phyloP scores from a whole-genome alignment of 805 yeast genomes.

The Kodamaea sagamina region DNA sequence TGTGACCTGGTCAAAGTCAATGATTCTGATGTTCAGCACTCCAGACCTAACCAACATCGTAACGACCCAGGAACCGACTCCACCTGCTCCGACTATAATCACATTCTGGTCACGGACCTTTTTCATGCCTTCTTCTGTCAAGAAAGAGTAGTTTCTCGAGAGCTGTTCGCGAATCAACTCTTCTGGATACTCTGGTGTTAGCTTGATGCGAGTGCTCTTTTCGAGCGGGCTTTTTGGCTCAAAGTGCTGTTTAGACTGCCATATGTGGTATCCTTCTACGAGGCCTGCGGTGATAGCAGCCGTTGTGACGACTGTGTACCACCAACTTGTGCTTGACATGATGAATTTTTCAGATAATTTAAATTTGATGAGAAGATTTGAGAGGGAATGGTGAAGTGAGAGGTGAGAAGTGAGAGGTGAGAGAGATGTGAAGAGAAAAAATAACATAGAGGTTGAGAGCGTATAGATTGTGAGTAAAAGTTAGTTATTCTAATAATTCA shows the following conservation, averaged over 20 bases:
- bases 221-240: neutral
- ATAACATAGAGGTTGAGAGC: too few species aligned
- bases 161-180: constrained; percentile 85
- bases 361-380: too few species aligned
- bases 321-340: constrained; percentile 8
- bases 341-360: constrained; percentile 7
- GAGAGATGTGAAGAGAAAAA: too few species aligned
- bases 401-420: too few species aligned
- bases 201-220: constrained; percentile 6
- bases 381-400: too few species aligned
- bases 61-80: constrained; percentile 97
- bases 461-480: too few species aligned
- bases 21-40: constrained; percentile 69
- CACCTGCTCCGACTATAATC: constrained; percentile 92
- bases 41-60: constrained; percentile 93
- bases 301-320: constrained; percentile 20
- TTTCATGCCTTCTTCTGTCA: constrained; percentile 81
- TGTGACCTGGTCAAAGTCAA: constrained; percentile 96
- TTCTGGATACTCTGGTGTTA: constrained; percentile 44
- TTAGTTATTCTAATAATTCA: too few species aligned
- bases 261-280: constrained; percentile 38
- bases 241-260: constrained; percentile 8
- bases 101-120: constrained; percentile 70
- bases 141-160: constrained; percentile 89
- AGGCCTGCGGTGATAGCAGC: constrained; percentile 36